Conservation (phyloP, 2,329 filamentous ascomycete species). For the Catunica adiposa region DNA sequence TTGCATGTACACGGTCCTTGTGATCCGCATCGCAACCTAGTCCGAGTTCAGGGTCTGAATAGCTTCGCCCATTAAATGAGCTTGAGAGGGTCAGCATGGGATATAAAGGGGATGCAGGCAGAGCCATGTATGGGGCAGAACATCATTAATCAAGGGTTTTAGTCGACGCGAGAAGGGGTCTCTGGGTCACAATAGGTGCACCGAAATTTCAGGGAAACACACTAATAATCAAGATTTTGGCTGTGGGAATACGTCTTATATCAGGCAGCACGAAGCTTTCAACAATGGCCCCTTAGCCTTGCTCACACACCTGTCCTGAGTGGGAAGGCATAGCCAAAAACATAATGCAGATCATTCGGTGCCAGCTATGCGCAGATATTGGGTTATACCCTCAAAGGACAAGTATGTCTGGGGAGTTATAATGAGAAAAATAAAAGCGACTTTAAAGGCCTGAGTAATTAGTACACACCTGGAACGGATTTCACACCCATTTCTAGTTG, state of each 20-base stretch:
- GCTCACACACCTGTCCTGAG: not conserved
- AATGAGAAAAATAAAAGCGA: not conserved
- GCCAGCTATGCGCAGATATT: not conserved
- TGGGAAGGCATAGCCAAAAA: not conserved
- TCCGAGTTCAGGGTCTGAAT: not conserved
- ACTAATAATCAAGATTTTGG: not conserved
- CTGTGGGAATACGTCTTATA: not conserved
- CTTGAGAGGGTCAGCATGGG: not conserved
- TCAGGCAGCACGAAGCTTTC: not conserved
- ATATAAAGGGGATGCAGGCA: constrained; percentile 1
- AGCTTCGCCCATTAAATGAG: not conserved
- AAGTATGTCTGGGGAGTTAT: not conserved
- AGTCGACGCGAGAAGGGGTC: not conserved
- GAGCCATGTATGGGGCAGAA: not conserved
- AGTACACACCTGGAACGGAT: not conserved
- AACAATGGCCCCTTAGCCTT: not conserved
- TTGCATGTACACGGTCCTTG: not conserved
- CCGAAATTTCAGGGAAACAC: not conserved
- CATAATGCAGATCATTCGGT: not conserved
- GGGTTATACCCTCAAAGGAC: not conserved
- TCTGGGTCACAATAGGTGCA: not conserved
- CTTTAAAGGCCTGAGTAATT: not conserved
- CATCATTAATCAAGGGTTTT: not conserved
- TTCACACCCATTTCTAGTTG: not conserved
- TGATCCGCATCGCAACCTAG: not conserved